Percentiles rank a stretch among this genome's conserved stretches.
These are phyloP conservation scores for Aureobasidium mangrovei DNA, from an alignment of 2,329 filamentous ascomycete genomes.

Conservation along the genomic window DNA sequence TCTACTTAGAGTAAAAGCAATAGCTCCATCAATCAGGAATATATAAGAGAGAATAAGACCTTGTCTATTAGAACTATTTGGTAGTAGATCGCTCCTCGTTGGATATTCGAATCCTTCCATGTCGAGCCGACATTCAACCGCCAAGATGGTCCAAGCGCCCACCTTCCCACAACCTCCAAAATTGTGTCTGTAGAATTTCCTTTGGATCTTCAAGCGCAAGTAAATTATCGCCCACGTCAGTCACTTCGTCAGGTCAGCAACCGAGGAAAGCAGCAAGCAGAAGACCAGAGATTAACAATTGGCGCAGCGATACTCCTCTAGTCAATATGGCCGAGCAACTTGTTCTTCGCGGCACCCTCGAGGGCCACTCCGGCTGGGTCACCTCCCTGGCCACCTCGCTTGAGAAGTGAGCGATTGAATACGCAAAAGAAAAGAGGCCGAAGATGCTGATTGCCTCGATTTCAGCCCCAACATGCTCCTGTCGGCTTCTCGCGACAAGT, in stretches of 20 bases:
- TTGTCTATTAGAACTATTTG: too few relatives aligned
- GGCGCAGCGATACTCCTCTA: constrained; percentile 10
- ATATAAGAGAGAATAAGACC: too few relatives aligned
- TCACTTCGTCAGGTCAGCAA: constrained; percentile 14
- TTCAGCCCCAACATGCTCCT: constrained; percentile 97
- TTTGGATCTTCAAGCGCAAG: too few relatives aligned
- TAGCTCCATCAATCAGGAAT: too few relatives aligned
- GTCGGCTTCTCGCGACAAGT: constrained; percentile 95
- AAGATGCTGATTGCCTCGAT: constrained; percentile 24
- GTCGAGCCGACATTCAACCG: too few relatives aligned
- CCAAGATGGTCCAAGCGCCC: too few relatives aligned
- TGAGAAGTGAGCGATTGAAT: constrained; percentile 68
- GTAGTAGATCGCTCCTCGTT: too few relatives aligned
- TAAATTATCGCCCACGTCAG: constrained; percentile 6
- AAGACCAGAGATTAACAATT: background rate
- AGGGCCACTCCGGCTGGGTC: constrained; percentile 99
- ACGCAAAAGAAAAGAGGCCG: constrained; percentile 7
- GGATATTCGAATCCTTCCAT: too few relatives aligned
- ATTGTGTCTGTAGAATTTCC: too few relatives aligned
- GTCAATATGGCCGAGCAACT: constrained; percentile 32
- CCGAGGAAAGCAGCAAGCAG: background rate
- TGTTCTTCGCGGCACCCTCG: constrained; percentile 36
- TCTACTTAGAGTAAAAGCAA: too few relatives aligned
- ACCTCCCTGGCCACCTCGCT: constrained; percentile 96
- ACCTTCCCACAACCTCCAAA: too few relatives aligned